Base-by-base conservation (phyloP, 129 eudicot genomes). In the Deinandra increscens region DNA sequence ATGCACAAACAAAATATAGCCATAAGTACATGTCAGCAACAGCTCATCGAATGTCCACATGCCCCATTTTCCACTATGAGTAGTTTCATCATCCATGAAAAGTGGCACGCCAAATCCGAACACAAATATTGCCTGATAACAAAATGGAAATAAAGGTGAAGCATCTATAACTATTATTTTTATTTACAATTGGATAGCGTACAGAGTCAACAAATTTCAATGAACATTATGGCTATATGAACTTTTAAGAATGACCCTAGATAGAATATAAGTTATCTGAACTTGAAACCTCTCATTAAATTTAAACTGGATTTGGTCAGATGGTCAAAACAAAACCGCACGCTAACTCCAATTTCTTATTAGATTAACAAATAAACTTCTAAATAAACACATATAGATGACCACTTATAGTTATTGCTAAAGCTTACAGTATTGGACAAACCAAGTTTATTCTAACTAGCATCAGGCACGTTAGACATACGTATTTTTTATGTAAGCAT, bases 101-200 rank as follows among this genome's bases (percentile, higher is more conserved):
- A 89, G 80, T 8, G 96, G 92, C 73, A 86, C 85, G 14, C 84
- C 80, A 66, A 86, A 86, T 33, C 93, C 96, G 72, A 89, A 89
- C 73, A 89, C 80, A 49, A 81, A 81, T 36, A 89, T 77, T 13
- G 82, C 90, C 96, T 89, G 80, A 50, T 18, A 58, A 63, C 49
- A 64, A 43, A 63, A 73, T 20, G 36, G 17, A 66, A 48, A 45
- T 53, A 1, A 34, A 39, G 36, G 15, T 3, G 66, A 50, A 38
- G 46, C 23, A 66, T 38, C 70, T 46, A 59, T 31, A 33, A 45
- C 69, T 70, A 23, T 13, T 13, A 29, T 26, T 26, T 58, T 23
- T 49, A 37, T 38, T 63, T 37, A 22, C 13, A 20, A 55, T 34
- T 8, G 34, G 48, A 55, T 31, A 36, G 64, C 1, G 14, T 66